These are phyloP conservation scores for Pleurotus citrinopileatus DNA, from an alignment of 768 basidiomycete species.

Conservation along the genomic window DNA sequence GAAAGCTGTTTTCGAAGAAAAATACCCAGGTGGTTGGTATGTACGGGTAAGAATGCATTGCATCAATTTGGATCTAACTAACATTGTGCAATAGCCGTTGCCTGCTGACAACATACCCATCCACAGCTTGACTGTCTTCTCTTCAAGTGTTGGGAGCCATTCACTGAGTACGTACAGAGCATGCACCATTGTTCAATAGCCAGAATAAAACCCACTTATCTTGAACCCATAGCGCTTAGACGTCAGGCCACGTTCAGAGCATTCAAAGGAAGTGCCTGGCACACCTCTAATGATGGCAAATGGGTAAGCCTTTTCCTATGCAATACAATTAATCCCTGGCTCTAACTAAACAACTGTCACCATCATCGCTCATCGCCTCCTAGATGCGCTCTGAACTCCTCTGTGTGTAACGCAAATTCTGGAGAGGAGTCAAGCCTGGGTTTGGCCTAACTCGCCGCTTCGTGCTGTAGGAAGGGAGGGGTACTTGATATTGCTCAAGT, in stretches of 20 bases:
- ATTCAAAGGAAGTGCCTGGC: slow-evolving; percentile 3
- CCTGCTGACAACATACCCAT: neutral
- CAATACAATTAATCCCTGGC: too few species aligned
- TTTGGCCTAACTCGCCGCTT: too few species aligned
- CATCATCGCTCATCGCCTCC: too few species aligned
- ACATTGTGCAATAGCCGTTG: neutral
- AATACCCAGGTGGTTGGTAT: neutral
- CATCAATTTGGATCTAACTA: neutral
- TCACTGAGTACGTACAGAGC: neutral
- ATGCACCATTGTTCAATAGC: too few species aligned
- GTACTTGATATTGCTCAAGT: too few species aligned
- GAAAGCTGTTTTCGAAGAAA: neutral
- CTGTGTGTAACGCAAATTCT: too few species aligned
- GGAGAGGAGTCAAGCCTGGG: too few species aligned
- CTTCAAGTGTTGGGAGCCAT: neutral
- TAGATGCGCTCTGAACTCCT: too few species aligned
- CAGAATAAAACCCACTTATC: neutral
- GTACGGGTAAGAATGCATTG: neutral
- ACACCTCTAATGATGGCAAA: neutral
- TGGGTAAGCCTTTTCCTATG: neutral
- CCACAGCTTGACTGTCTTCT: neutral
- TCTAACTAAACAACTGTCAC: too few species aligned
- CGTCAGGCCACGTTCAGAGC: neutral
- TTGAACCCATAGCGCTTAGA: neutral
- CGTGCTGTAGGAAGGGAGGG: too few species aligned